A percentile compares a stretch with the other conserved stretches of the same genome.
These are phyloP conservation scores for Phyllosticta paracitricarpa DNA, from an alignment of 2,329 filamentous ascomycete species.

Conservation along the genomic window DNA sequence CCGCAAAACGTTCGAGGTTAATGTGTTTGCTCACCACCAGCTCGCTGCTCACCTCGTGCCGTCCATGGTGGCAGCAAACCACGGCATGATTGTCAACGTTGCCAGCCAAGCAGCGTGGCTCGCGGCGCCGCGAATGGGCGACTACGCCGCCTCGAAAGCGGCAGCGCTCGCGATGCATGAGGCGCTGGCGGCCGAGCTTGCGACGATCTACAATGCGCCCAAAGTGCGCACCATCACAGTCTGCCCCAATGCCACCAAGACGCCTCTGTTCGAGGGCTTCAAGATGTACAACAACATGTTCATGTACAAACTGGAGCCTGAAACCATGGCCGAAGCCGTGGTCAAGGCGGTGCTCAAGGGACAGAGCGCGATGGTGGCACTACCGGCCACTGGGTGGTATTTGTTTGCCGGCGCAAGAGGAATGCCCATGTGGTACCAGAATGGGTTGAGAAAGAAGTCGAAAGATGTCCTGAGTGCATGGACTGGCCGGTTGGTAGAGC, in stretches of 20 bases:
- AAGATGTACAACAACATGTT: conserved; percentile 41
- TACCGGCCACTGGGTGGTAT: conserved; percentile 37
- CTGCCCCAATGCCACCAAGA: conserved; percentile 54
- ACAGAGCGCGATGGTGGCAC: conserved; percentile 45
- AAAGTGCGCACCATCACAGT: conserved; percentile 57
- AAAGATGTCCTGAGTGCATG: conserved; percentile 25
- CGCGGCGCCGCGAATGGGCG: conserved; percentile 52
- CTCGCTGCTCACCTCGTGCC: conserved; percentile 59
- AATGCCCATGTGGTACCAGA: conserved; percentile 55
- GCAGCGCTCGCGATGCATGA: conserved; percentile 60
- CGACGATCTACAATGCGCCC: conserved; percentile 50
- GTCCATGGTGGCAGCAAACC: conserved; percentile 50
- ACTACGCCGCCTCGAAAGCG: conserved; percentile 55
- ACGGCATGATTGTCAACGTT: conserved; percentile 65
- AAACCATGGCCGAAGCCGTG: conserved; percentile 55
- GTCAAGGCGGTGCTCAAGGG: conserved; percentile 51
- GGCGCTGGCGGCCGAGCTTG: conserved; percentile 34
- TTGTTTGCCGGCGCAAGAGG: conserved; percentile 32
- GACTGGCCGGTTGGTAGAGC: conserved; percentile 28
- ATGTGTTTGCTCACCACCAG: conserved; percentile 58
- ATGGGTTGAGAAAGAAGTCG: conserved; percentile 37
- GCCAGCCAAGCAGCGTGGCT: conserved; percentile 54
- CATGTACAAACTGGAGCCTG: conserved; percentile 46
- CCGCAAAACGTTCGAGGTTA: conserved; percentile 61
- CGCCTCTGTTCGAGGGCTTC: conserved; percentile 49